Evolutionary conservation across 2,329 filamentous ascomycete species (phyloP), one percentile per base, ranked within the genome.

Genomic region (Sporothrix phasma): DNA sequence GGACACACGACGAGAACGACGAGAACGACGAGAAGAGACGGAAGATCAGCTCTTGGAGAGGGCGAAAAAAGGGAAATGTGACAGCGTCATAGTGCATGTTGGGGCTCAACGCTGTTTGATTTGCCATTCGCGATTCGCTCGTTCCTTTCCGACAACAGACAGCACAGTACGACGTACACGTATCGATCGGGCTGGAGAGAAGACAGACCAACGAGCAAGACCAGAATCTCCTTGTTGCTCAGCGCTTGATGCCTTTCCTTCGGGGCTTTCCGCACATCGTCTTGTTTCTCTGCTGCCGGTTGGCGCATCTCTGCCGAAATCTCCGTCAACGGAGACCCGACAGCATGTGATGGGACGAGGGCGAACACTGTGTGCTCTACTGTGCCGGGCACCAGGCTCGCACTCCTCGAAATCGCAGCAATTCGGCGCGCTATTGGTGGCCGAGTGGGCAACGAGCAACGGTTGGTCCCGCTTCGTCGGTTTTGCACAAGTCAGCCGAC

Each of bases 321-420:
- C 64, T 65, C 64, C 64, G 64, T 34, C 37, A 62, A 49, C 64
- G 64, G 64, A 65, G 59, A 29, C n/a, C n/a, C n/a, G 17, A 47
- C 31, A 34, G 2, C 31, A 31, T 3, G 37, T 10, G 19, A 56
- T 29, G 43, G 56, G 24, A 45, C 19, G 46, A 31, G 46, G 43
- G 46, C 61, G 41, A 47, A 15, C 43, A 61, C 58, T 34, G 58
- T 61, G 43, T 6, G 3, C 11, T 19, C 2, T n/a, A 59, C 54
- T 45, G 56, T 46, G 2, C 22, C 0, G 1, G 5, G n/a, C 29
- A 2, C 43, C 15, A 61, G 45, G n/a, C 39, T 39, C 26, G 43
- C 43, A 61, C 58, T 24, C 5, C 7, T 37, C 19, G 26, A 22
- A 34, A 17, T 7, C 10, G n/a, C 5, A 5, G 43, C 17, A 22